Evolutionary conservation across 148 eudicot species (phyloP), one percentile per base, ranked within the genome.

Genomic region (Nyssa sinensis): DNA sequence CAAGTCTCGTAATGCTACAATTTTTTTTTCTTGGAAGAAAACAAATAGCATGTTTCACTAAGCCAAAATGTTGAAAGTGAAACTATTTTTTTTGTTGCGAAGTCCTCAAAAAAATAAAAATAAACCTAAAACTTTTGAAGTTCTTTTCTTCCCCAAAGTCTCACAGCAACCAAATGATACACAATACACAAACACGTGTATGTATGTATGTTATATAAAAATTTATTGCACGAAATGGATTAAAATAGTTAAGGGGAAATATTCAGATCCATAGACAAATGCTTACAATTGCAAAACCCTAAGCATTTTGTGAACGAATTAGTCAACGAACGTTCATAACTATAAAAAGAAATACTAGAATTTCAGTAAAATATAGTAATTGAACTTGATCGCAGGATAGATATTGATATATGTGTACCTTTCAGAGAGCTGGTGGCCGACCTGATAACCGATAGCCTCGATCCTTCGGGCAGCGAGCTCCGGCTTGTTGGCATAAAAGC

Each of bases 401-500:
- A 49, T 14, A 49, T 49, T 6, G 8, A 37, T 49, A 14, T 53
- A 53, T 37, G 37, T 6, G 2, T 58, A 95, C 98, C 97, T 87
- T 72, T 95, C 98, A 35, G 92, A 86, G 77, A 95, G 93, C 75
- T 92, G 97, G 73, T 90, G 98, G 59, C 98, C 98, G 78, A 95
- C 97, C 77, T 95, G 97, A 61, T 78, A 95, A 62, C 97, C 97
- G 60, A 95, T 90, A 59, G 97, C 87, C 67, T 95, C 98, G 83
- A 95, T 95, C 35, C 97, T 79, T n/a, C 92, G 96, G 49, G 98
- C 98, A 24, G 98, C 98, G 74, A 95, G 93, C 21, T 95, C 98
- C 1, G 98, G 98, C 80, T 94, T 94, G 86, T 79, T 79, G 71
- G 89, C 90, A 73, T 92, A 94, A 79, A 88, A 82, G 37, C 89